Percentiles rank a stretch among this genome's conserved stretches.
phyloP scores from a whole-genome alignment of 306 rosid genomes.

The Macrotyloma uniflorum region DNA sequence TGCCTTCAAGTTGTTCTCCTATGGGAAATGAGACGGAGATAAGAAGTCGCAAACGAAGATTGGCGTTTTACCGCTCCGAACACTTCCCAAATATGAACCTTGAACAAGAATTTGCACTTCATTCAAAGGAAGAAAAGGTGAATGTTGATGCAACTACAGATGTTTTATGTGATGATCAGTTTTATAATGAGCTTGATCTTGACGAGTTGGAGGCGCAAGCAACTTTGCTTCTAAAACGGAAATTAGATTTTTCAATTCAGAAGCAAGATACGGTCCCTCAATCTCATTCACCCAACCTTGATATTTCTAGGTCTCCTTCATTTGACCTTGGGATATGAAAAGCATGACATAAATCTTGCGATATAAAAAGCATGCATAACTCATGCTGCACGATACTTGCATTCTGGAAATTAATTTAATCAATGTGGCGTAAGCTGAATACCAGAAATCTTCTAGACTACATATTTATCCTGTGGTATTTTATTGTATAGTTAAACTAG shows the following conservation, averaged over 20 bases:
- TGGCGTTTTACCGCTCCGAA: conserved; percentile 51
- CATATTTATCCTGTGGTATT: conserved; percentile 20
- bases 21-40: conserved; percentile 37
- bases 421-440: background rate
- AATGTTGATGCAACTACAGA: conserved; percentile 35
- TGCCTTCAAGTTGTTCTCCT: conserved; percentile 44
- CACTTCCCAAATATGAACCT: conserved; percentile 64
- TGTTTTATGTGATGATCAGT: conserved; percentile 65
- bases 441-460: background rate
- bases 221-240: conserved; percentile 64
- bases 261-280: conserved; percentile 46
- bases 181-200: conserved; percentile 71
- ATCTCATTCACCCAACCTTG: conserved; percentile 36
- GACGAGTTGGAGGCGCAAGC: conserved; percentile 88
- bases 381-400: background rate
- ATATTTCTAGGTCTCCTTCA: conserved; percentile 58
- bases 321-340: conserved; percentile 86
- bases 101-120: conserved; percentile 58
- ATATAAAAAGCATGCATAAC: conserved; percentile 45
- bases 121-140: conserved; percentile 52
- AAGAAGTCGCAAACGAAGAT: conserved; percentile 60
- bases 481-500: background rate
- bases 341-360: conserved; percentile 2
- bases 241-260: conserved; percentile 49
- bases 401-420: background rate